Base-by-base conservation (phyloP, 257 asterid species). In the Solanum bukasovii region DNA sequence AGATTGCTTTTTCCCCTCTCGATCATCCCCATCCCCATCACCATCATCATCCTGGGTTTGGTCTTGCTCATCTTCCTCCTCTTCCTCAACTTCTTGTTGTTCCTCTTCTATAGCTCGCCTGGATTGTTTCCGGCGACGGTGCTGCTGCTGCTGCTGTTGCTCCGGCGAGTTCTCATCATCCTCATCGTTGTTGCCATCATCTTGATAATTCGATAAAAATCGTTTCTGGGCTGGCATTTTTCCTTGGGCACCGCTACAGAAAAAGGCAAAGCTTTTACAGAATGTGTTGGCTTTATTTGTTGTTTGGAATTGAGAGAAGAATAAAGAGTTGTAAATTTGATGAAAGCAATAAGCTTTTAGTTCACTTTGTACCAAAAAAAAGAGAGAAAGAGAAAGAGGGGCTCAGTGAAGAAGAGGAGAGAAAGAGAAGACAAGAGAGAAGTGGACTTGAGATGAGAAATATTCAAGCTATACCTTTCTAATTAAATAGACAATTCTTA, bases 161-260 rank as follows among this genome's bases (percentile, higher is more conserved):
- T 59, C 88, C 4, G n/a, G 16, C 2, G 84, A 87, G 40, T 83
- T 83, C 78, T 63, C 89, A 25, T 90, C 89, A 35, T 86, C 89
- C 10, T 31, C 75, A 20, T 77, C 87, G 31, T 68, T 67, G 68
- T 44, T 33, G 33, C 11, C 25, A 33, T 82, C 87, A 78, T 70
- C 85, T 9, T 83, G 89, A 68, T 29, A 87, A 87, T 83, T 88
- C 34, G 92, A 87, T 8, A 88, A 46, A 46, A 73, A 52, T 9
- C 91, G 89, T 67, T 83, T 91, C 38, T 87, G 88, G 21, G 88
- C 89, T 46, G 93, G 88, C 93, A 91, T 91, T 86, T 87, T 83
- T 16, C 9, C 12, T 35, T 31, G 16, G 20, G 27, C 67, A 79
- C 85, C 86, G 70, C 70, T 78, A 75, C 34, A 77, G 84, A 77